Percentiles rank a stretch among this genome's conserved stretches.
Evolutionary conservation across 148 eudicot genomes (phyloP).

Genomic region (Amaranthus cruentus): DNA sequence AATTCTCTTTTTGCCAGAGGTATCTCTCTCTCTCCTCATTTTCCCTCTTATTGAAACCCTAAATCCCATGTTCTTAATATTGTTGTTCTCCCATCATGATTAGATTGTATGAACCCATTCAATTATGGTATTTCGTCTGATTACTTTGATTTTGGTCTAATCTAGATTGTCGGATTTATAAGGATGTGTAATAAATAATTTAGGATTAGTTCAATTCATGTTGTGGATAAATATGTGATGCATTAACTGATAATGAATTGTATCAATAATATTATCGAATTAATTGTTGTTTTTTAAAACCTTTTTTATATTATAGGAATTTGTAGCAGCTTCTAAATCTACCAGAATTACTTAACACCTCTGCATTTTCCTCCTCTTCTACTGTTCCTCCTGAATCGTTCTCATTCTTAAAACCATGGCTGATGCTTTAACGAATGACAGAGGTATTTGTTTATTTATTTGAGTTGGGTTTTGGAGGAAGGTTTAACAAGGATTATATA

Average conservation of each 20-base stretch:
- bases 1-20: constrained; percentile 18
- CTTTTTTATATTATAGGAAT: constrained; percentile 11
- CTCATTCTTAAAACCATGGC: constrained; percentile 20
- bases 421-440: constrained; percentile 17
- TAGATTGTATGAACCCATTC: constrained; percentile 15
- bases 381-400: constrained; percentile 22
- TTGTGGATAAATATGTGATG: not conserved
- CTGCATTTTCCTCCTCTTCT: constrained; percentile 13
- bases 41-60: constrained; percentile 15
- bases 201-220: not conserved
- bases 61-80: constrained; percentile 15
- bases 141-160: not conserved
- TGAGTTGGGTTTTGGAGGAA: too few relatives aligned
- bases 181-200: not conserved
- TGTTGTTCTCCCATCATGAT: constrained; percentile 10
- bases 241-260: not conserved
- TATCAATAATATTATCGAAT: not conserved
- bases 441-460: constrained; percentile 7
- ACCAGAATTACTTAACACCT: constrained; percentile 8
- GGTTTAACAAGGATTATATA: too few relatives aligned
- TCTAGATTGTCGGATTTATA: not conserved
- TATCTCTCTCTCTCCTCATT: constrained; percentile 18
- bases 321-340: constrained; percentile 25
- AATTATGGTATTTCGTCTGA: not conserved
- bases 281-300: not conserved